Conservation (phyloP, 2,329 filamentous ascomycete genomes). For the Epichloe brachyelytri region DNA sequence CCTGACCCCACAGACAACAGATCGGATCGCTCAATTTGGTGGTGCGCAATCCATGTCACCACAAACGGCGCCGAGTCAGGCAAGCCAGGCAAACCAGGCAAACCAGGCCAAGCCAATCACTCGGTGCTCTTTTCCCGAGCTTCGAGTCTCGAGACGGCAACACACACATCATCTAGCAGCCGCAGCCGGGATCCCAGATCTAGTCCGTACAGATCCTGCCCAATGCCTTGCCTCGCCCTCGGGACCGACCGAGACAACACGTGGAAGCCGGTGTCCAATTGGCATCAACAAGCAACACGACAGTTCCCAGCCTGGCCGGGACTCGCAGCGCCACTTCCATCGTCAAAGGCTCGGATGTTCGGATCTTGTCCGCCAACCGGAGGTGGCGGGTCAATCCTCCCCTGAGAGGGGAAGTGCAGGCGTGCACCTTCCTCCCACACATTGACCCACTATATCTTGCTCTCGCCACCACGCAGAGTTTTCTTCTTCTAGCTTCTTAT, state of each 20-base stretch:
- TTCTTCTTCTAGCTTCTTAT: too few relatives aligned
- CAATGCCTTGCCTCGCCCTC: not conserved
- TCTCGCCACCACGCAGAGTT: too few relatives aligned
- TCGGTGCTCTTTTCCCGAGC: too few relatives aligned
- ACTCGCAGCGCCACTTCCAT: not conserved
- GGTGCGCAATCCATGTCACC: not conserved
- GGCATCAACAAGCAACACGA: not conserved
- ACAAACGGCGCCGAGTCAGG: not conserved
- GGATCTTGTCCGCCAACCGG: not conserved
- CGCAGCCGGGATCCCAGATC: too few relatives aligned
- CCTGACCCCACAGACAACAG: too few relatives aligned
- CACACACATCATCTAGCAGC: too few relatives aligned
- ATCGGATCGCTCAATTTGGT: not conserved
- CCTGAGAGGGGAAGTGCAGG: too few relatives aligned
- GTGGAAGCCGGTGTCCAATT: not conserved
- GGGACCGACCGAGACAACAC: not conserved
- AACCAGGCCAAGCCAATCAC: not conserved
- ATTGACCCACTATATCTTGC: too few relatives aligned
- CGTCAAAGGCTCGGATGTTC: not conserved
- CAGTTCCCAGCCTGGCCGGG: not conserved
- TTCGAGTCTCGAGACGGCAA: too few relatives aligned
- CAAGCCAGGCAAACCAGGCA: too few relatives aligned
- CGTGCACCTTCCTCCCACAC: too few relatives aligned
- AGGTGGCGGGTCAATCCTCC: too few relatives aligned
- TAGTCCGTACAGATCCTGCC: not conserved